Evolutionary conservation across 176 grass and related monocot genomes (phyloP).

Genomic region (Coix lacrymajobi): DNA sequence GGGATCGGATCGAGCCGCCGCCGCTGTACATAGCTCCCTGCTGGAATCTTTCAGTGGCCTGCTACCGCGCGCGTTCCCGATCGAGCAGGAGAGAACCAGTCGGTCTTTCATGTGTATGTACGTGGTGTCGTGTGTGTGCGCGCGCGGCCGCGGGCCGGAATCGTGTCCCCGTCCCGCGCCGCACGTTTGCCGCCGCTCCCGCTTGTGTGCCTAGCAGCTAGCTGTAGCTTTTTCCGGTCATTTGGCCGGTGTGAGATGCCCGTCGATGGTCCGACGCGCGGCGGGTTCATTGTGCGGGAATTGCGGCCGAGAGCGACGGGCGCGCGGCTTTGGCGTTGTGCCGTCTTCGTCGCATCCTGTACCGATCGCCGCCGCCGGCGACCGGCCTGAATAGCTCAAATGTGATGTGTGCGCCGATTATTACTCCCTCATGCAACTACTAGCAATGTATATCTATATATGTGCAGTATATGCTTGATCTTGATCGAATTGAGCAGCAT

Average conservation of each 20-base stretch:
- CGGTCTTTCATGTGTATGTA: neutral
- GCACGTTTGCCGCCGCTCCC: neutral
- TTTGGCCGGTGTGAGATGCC: neutral
- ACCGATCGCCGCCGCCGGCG: neutral
- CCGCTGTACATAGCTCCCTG: neutral
- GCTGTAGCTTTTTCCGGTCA: too few relatives aligned
- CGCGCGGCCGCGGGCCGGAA: constrained; percentile 18
- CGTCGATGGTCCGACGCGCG: neutral
- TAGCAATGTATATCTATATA: too few relatives aligned
- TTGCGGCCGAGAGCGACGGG: constrained; percentile 1
- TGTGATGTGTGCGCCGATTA: neutral
- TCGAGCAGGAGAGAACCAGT: neutral
- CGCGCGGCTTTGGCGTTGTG: neutral
- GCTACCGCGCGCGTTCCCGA: too few relatives aligned
- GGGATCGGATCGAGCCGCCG: neutral
- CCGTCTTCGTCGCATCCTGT: neutral
- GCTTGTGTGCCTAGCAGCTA: neutral
- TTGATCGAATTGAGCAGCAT: too few relatives aligned
- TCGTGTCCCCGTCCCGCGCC: constrained; percentile 26
- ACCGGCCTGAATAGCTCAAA: neutral
- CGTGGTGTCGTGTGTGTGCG: neutral
- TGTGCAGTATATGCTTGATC: too few relatives aligned
- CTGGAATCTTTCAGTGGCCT: too few relatives aligned
- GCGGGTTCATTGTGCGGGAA: neutral
- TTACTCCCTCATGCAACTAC: neutral